Evolutionary conservation across 371 early-diverging fungal species (phyloP), one percentile per base, ranked within the genome.

Genomic region (Circinella minor): DNA sequence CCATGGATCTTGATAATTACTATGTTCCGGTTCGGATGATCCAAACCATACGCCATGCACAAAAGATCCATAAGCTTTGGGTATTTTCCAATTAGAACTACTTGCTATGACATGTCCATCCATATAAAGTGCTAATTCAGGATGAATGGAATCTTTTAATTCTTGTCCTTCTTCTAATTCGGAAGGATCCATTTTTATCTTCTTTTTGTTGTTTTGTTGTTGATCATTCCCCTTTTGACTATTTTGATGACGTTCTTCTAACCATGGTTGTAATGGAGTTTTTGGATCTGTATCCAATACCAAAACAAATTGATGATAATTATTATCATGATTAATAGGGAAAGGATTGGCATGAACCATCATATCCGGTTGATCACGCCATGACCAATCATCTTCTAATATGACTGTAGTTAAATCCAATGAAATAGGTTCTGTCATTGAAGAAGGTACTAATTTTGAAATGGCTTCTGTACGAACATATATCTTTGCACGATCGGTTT

Each of bases 11-110:
- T 82, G 83, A 49, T 82, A 82, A 18, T 76, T 66, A 34, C 71
- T 75, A 55, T 73, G 68, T 61, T 75, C 79, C 5, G 85, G 81
- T 59, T 82, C 85, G 38, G 77, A 73, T 0, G 81, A 79, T 1
- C 85, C 85, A 65, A 85, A 77, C 85, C 85, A 85, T 6, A 85
- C 36, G 15, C 85, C 83, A 1, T 72, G 70, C 9, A 85, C 68
- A 9, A 68, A 55, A n/a, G 68, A 60, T 7, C 71, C 75, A 10
- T 68, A 68, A 4, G 59, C 54, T 27, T 55, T 27, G 1, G 81
- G 79, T 4, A 70, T 64, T 3, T 57, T 37, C 82, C 81, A 82
- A n/a, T 67, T 51, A 4, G 62, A 36, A 17, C 70, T 72, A 36
- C 81, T 81, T 5, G 71, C 63, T 13, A 74, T 66, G 1, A 81